Percentiles rank a stretch among this genome's conserved stretches.
These are phyloP conservation scores for Carex scoparia DNA, from an alignment of 176 grass and related monocot species.

Conservation along the genomic window DNA sequence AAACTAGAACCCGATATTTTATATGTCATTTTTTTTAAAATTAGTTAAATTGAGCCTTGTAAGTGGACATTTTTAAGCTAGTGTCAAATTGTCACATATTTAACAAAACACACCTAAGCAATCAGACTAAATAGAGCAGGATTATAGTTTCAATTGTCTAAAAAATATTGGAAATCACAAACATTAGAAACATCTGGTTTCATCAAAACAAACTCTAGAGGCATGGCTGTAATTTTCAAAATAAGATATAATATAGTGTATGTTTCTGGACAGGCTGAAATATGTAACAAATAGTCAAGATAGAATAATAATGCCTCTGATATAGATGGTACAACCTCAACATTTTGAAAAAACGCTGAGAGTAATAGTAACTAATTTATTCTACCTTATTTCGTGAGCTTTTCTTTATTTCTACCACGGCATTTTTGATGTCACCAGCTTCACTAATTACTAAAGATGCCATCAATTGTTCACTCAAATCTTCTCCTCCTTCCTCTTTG, in stretches of 20 bases:
- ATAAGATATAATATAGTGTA: no score
- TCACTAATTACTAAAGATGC: constrained; percentile 14
- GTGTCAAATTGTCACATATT: neutral
- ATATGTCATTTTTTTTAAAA: neutral
- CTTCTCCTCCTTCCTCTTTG: constrained; percentile 12
- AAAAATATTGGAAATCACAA: neutral
- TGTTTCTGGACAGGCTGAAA: neutral
- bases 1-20: neutral
- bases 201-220: neutral
- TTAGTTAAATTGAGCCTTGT: neutral
- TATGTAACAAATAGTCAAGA: neutral
- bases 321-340: neutral
- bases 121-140: neutral
- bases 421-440: constrained; percentile 4
- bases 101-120: neutral
- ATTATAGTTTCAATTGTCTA: neutral
- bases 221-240: neutral
- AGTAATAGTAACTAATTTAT: neutral
- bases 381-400: constrained; percentile 6
- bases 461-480: constrained; percentile 24
- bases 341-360: neutral
- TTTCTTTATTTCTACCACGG: neutral
- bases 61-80: neutral
- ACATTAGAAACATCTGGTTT: neutral
- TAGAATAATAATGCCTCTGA: no score